Evolutionary conservation across 768 basidiomycete species (phyloP), one percentile per base, ranked within the genome.

Genomic region (Bullera alba): DNA sequence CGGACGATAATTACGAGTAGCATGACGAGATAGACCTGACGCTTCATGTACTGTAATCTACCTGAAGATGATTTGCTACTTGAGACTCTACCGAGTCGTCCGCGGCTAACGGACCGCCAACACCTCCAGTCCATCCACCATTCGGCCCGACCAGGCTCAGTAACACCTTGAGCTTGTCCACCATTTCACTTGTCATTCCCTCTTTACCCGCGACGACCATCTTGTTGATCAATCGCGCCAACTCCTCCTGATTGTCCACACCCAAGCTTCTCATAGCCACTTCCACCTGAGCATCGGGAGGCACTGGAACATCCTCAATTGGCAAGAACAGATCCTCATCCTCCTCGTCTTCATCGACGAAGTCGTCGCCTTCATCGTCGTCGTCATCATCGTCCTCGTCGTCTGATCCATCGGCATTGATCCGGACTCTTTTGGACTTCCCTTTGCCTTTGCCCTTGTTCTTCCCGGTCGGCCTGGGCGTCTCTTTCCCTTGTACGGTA

Each of bases 251-350:
- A 6, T 49, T 54, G 46, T 58, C 53, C n/a, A 58, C 57, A 26
- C 53, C 53, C 25, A 58, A 32, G 23, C 49, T 48, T n/a, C 42
- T 51, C 57, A 58, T 58, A 12, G 57, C 57, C 16, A 46, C 45
- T 37, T 58, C 49, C 45, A 54, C 54, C 34, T 54, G 43, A 19
- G 42, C 46, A 10, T 37, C 30, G 3, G 46, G 47, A 21, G 54
- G 54, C 3, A 60, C 46, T 1, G 58, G 54, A 26, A 60, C 58
- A 54, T 60, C 58, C 21, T 51, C 54, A 41, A 60, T 60, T 8
- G 58, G 58, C 25, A 56, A 41, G 36, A 60, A 60, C 2, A 60
- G 45, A 48, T 60, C 54, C 35, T 60, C 58, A 25, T 60, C 58
- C 16, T 53, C 58, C 21, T 46, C 54, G 29, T 60, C 57, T 17